Evolutionary conservation across 2,329 filamentous ascomycete species (phyloP).

Genomic region (Ophiostoma australiae): DNA sequence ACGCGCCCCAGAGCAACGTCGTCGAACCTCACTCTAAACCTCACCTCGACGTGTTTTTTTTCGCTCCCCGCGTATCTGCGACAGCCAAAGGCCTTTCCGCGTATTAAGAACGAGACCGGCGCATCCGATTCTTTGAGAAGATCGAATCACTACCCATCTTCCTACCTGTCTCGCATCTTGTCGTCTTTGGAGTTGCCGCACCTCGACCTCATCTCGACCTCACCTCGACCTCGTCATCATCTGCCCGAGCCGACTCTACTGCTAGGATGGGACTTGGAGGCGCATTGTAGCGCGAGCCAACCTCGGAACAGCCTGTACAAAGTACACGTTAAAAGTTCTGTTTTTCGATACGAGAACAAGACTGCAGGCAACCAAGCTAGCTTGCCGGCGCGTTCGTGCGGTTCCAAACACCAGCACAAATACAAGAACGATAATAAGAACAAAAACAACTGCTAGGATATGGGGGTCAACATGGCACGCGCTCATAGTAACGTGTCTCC

Average conservation of each 20-base stretch:
- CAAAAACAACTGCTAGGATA: no score
- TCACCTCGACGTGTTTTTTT: background rate
- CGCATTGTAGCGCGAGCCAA: constrained; percentile 13
- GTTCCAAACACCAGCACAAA: background rate
- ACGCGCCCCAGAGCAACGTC: constrained; percentile 19
- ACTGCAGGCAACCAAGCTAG: background rate
- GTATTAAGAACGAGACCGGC: background rate
- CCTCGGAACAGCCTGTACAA: background rate
- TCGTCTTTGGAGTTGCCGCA: background rate
- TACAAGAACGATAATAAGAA: background rate
- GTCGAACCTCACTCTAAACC: constrained; percentile 13
- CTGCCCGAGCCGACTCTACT: background rate
- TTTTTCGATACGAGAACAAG: no score
- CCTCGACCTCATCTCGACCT: background rate
- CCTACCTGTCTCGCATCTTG: background rate
- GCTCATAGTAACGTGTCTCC: background rate
- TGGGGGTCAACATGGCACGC: constrained; percentile 6
- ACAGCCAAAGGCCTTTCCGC: background rate
- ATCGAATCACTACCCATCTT: background rate
- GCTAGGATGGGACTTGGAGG: constrained; percentile 12
- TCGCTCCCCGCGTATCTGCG: background rate
- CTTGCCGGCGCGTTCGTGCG: background rate
- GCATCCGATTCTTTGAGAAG: background rate
- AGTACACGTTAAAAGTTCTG: no score
- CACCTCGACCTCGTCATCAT: background rate